Evolutionary conservation across 2,329 filamentous ascomycete species (phyloP), one percentile per base, ranked within the genome.

Genomic region (Clarireedia monteithiana): DNA sequence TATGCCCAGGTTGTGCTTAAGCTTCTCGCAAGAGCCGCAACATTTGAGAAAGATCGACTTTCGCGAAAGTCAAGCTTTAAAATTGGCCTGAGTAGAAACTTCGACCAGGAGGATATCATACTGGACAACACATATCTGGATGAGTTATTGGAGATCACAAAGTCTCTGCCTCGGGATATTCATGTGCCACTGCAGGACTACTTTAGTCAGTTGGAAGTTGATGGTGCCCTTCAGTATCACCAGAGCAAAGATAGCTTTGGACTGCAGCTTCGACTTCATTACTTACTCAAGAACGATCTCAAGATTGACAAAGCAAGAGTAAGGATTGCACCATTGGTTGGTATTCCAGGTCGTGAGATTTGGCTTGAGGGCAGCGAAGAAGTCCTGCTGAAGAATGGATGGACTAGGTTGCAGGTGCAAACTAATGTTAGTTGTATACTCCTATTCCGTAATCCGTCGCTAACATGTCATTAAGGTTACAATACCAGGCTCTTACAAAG

Each of bases 1-100:
- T 95, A 91, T 65, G 83, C 91, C 15, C 81, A 82, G 24, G 84
- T 88, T 7, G 78, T 89, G 7, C 75, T 96, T 14, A 86, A 87
- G 64, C 74, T 96, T 1, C 72, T 94, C 10, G 81, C 80, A 6
- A 91, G 89, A 66, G 80, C 82, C 0, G 84, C 81, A 4, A 72
- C 73, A 0, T 75, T 77, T 0, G 76, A 84, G 60, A 75, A 73
- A 50, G 78, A 80, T 17, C 73, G 75, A 24, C 66, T 78, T 5
- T 66, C 70, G 27, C 71, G 69, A 9, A 73, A 74, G 50, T 65
- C 63, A 10, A 40, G 55, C 4, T 59, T 64, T 9, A 58, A 59
- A 34, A 30, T 64, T 3, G 56, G 58, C 17, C 46, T 39, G 2
- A 50, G 23, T 3, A 51, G 42, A n/a, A 56, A 15, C 30, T 58